Conservation (phyloP, 257 asterid genomes). For the Solanum neorickii region DNA sequence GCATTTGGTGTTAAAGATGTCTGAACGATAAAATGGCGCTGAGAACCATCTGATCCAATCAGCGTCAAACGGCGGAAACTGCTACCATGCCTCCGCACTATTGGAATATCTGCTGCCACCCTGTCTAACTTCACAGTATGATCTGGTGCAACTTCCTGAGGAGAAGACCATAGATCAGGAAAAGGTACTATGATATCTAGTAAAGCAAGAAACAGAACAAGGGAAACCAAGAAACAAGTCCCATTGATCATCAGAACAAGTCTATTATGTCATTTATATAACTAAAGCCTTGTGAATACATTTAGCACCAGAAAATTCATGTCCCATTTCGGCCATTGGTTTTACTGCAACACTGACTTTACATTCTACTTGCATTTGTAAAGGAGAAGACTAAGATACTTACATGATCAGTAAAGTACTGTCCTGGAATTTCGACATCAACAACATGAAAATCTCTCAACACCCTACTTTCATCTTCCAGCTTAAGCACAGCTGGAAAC, state of each 20-base stretch:
- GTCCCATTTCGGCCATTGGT: neutral
- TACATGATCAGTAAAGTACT: slow-evolving; percentile 93
- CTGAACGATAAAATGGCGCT: slow-evolving; percentile 96
- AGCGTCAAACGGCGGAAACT: slow-evolving; percentile 95
- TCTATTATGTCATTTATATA: neutral
- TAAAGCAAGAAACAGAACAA: neutral
- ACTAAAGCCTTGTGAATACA: neutral
- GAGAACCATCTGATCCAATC: slow-evolving; percentile 98
- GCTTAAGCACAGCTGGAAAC: slow-evolving; percentile 88
- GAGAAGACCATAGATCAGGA: neutral
- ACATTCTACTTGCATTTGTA: neutral
- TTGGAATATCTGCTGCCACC: slow-evolving; percentile 93
- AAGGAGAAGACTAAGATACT: neutral
- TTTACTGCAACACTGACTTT: neutral
- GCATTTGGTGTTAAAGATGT: slow-evolving; percentile 99
- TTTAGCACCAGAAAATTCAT: neutral
- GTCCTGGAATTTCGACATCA: slow-evolving; percentile 99
- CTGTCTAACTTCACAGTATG: slow-evolving; percentile 96
- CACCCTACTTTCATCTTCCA: slow-evolving; percentile 99
- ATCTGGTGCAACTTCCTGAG: slow-evolving; percentile 95
- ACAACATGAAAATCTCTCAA: slow-evolving; percentile 90
- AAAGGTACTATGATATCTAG: neutral
- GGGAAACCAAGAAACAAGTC: neutral
- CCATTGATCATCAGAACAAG: neutral
- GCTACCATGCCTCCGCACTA: slow-evolving; percentile 98